Evolutionary conservation across 1,139 yeast genomes (phyloP).

Genomic region (Pichia sp.): DNA sequence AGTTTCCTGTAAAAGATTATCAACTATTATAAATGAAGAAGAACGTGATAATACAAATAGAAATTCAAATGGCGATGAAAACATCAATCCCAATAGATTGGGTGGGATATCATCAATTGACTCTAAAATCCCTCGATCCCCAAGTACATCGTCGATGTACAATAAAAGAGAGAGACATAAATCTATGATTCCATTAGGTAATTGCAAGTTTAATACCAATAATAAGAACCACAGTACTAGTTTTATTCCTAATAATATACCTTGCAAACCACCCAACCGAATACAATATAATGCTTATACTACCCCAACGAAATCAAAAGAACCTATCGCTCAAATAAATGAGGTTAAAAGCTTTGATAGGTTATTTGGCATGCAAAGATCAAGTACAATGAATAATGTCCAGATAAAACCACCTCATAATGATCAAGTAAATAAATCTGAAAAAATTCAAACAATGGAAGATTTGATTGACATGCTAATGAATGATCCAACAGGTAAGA

Average conservation of each 20-base stretch:
- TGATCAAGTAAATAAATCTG: neutral
- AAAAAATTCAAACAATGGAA: neutral
- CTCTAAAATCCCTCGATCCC: slow-evolving; percentile 7
- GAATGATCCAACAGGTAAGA: neutral
- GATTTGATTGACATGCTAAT: neutral
- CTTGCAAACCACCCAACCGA: neutral
- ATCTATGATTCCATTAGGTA: neutral
- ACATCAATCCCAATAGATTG: neutral
- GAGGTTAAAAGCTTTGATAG: no score
- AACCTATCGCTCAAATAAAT: no score
- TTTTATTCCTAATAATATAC: neutral
- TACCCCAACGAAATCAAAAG: neutral
- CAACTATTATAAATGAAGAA: neutral
- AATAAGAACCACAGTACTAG: no score
- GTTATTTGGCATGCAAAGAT: neutral
- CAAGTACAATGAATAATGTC: neutral
- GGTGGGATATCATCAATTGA: neutral
- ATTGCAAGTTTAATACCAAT: neutral
- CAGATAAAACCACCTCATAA: neutral
- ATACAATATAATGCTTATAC: neutral
- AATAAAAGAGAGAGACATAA: neutral
- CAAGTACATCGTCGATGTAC: neutral
- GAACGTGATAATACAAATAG: no score
- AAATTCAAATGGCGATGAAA: neutral
- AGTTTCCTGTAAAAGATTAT: neutral